Base-by-base conservation (phyloP, 345 rosid species). In the Eucalyptus camaldulensis region DNA sequence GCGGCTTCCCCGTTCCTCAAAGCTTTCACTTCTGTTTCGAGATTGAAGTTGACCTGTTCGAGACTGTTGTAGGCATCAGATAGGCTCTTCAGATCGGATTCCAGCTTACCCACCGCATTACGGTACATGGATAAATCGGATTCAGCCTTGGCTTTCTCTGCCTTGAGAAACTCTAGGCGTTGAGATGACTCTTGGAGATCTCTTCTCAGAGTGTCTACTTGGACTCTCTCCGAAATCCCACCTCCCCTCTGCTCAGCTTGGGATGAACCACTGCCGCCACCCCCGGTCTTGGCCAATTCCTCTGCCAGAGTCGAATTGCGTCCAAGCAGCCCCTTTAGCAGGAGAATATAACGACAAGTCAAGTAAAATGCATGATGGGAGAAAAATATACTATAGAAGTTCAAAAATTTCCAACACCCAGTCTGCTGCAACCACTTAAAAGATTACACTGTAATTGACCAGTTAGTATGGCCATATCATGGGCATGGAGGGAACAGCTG, bases 1-100 rank as follows among this genome's bases (percentile, higher is more conserved):
- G 94, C 85, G 15, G 90, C 88, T 49, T 94, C 97, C 72, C 96
- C 96, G 6, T 91, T 92, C 93, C 94, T 98, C 92, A 96, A 88
- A 16, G 96, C 93, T 92, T 95, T 95, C 88, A 95, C 95, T 90
- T 98, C 99, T 90, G 92, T 92, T 88, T 96, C 99, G 3, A 98
- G 95, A 29, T 95, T 94, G 95, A 94, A 94, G 86, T 97, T 98
- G 87, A 92, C 94, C 87, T 95, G 95, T 88, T 98, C 99, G 8
- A 98, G 96, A 87, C 95, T 94, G 92, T 96, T 98, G 92, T 98
- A 98, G 13, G 99, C 99, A 88, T 95, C 96, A 2, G 99, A 98
- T 37, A 98, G 91, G 91, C 99, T 92, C 90, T 95, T 93, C 58
- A 98, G 95, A 86, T 98, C 99, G 10, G 98, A 94, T 88, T 98